These are phyloP conservation scores for Saturnispora kantuleensis DNA, from an alignment of 805 yeast genomes.

Conservation along the genomic window DNA sequence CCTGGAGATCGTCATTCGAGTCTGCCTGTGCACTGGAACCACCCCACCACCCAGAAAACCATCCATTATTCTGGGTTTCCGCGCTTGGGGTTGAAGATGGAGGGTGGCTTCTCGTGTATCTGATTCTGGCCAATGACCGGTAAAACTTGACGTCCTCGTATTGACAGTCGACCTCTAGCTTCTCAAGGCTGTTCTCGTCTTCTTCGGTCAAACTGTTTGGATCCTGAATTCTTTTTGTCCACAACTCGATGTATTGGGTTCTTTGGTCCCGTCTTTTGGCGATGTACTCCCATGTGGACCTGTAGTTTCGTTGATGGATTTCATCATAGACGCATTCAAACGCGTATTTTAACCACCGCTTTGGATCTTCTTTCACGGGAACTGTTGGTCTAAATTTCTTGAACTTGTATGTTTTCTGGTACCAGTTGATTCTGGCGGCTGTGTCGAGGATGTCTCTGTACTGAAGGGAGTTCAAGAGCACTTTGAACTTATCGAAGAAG, in stretches of 20 bases:
- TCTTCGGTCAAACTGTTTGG: constrained; percentile 23
- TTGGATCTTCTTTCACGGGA: constrained; percentile 52
- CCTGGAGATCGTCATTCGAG: constrained; percentile 29
- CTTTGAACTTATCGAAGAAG: constrained; percentile 80
- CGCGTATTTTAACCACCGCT: constrained; percentile 74
- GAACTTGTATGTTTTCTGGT: constrained; percentile 64
- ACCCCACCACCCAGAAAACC: constrained; percentile 69
- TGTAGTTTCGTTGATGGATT: constrained; percentile 68
- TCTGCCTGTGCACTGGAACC: constrained; percentile 13
- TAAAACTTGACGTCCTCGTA: constrained; percentile 81
- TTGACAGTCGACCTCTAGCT: constrained; percentile 48
- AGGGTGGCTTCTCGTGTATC: constrained; percentile 36
- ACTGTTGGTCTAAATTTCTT: constrained; percentile 57
- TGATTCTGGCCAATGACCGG: constrained; percentile 66
- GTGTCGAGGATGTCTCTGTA: constrained; percentile 76
- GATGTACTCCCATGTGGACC: constrained; percentile 86
- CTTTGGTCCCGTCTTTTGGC: constrained; percentile 64
- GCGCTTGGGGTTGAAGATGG: constrained; percentile 3
- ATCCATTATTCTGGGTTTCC: constrained; percentile 32
- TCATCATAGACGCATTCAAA: constrained; percentile 68
- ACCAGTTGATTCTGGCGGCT: constrained; percentile 73
- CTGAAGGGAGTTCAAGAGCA: constrained; percentile 76
- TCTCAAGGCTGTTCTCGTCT: constrained; percentile 32
- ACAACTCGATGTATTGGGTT: constrained; percentile 52
- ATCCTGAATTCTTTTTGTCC: constrained; percentile 45